phyloP scores from a whole-genome alignment of 2,329 filamentous ascomycete genomes.

The Trichoderma sp. region DNA sequence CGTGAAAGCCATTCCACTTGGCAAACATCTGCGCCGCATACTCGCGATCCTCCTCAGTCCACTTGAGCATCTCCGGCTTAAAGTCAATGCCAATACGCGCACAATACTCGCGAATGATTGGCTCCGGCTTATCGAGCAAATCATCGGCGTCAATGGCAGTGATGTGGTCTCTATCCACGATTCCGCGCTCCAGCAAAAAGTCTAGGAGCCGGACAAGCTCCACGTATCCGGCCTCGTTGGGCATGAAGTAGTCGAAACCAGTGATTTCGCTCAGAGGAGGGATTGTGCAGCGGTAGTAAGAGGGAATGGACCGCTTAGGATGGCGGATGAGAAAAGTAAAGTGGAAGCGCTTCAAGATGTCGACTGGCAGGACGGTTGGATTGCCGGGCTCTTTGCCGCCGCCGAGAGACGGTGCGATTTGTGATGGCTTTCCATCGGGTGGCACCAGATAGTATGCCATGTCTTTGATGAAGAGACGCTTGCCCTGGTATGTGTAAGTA shows the following conservation, averaged over 20 bases:
- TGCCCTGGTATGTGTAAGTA: conserved; percentile 57
- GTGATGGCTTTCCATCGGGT: conserved; percentile 63
- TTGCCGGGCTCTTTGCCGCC: conserved; percentile 65
- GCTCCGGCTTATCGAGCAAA: conserved; percentile 78
- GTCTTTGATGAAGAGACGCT: conserved; percentile 96
- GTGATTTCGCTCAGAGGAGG: conserved; percentile 80
- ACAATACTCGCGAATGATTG: conserved; percentile 76
- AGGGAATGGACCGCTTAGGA: conserved; percentile 86
- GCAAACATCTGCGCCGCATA: conserved; percentile 75
- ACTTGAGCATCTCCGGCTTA: conserved; percentile 73
- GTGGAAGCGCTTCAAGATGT: conserved; percentile 75
- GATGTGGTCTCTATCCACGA: conserved; percentile 71
- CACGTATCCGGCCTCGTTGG: conserved; percentile 82
- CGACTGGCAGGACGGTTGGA: conserved; percentile 77
- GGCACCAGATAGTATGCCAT: conserved; percentile 91
- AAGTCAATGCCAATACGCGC: conserved; percentile 76
- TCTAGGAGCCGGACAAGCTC: conserved; percentile 87
- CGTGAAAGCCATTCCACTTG: conserved; percentile 97
- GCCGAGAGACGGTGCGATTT: conserved; percentile 77
- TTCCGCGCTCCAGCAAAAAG: conserved; percentile 65
- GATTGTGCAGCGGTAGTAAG: conserved; percentile 90
- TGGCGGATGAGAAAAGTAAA: conserved; percentile 97
- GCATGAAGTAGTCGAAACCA: conserved; percentile 83
- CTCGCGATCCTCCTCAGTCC: conserved; percentile 74
- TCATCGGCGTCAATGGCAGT: conserved; percentile 94